Percentiles rank a stretch among this genome's conserved stretches.
Evolutionary conservation across 163 green algal species (phyloP).

Genomic region (Scenedesmus sp.): DNA sequence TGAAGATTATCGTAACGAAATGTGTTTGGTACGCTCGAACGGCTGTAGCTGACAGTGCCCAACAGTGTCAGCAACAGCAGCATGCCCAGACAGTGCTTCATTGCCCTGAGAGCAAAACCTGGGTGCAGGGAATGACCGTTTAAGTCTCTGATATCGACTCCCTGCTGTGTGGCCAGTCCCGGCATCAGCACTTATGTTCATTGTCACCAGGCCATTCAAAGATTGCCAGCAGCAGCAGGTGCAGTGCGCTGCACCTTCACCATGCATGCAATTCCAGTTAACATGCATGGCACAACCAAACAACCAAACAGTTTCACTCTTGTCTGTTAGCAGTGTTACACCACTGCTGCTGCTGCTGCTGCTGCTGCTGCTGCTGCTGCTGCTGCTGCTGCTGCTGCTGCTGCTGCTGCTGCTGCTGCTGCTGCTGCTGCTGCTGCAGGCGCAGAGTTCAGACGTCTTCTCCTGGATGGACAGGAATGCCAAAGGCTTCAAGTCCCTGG

Average conservation of each 20-base stretch:
- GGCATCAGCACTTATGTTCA: too few relatives aligned
- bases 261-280: not conserved
- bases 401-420: not conserved
- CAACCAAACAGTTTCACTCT: not conserved
- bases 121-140: too few relatives aligned
- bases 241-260: not conserved
- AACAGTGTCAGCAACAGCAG: not conserved
- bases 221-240: not conserved
- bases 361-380: too few relatives aligned
- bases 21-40: not conserved
- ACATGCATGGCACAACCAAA: not conserved
- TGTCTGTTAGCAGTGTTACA: not conserved
- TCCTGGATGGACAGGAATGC: slow-evolving; percentile 11
- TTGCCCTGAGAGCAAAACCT: too few relatives aligned
- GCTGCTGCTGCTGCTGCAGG: not conserved
- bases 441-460: not conserved
- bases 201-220: not conserved
- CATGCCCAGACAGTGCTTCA: too few relatives aligned
- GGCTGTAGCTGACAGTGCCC: not conserved
- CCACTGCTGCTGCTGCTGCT: not conserved
- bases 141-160: not conserved
- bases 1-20: not conserved
- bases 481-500: not conserved
- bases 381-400: not conserved
- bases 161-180: not conserved